Evolutionary conservation across 2,329 filamentous ascomycete species (phyloP).

Genomic region (Ceratocystis colombiana): DNA sequence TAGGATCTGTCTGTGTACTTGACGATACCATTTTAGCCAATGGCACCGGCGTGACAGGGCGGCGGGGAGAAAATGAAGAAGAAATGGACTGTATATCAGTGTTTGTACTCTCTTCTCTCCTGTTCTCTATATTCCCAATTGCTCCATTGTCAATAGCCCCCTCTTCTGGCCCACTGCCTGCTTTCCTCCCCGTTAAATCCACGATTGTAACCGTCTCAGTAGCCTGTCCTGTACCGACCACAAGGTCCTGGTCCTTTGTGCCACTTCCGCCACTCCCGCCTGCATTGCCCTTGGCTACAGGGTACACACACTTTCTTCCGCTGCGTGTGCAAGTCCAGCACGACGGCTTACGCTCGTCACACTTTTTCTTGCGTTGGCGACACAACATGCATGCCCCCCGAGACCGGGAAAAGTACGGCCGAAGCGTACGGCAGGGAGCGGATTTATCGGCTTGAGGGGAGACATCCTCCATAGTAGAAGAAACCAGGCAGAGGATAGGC

Average conservation of each 20-base stretch:
- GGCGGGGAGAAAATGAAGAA: background rate
- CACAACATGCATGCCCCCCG: constrained; percentile 30
- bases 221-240: background rate
- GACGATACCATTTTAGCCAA: constrained; percentile 5
- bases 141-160: background rate
- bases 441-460: constrained; percentile 17
- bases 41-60: background rate
- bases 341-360: constrained; percentile 31
- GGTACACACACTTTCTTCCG: constrained; percentile 23
- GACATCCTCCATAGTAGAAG: constrained; percentile 10
- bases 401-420: constrained; percentile 25
- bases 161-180: background rate
- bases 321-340: constrained; percentile 25
- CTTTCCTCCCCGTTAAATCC: constrained; percentile 2
- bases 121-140: background rate
- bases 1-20: constrained; percentile 6
- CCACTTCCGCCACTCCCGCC: background rate
- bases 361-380: constrained; percentile 33
- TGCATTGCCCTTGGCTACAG: constrained; percentile 12
- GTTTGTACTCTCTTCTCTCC: background rate
- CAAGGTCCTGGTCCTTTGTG: background rate
- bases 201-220: constrained; percentile 6
- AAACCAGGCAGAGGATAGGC: background rate
- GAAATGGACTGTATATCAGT: background rate
- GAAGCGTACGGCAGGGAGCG: constrained; percentile 21